Conservation (phyloP, 208 protist species). For the Trypanosoma conorhini region DNA sequence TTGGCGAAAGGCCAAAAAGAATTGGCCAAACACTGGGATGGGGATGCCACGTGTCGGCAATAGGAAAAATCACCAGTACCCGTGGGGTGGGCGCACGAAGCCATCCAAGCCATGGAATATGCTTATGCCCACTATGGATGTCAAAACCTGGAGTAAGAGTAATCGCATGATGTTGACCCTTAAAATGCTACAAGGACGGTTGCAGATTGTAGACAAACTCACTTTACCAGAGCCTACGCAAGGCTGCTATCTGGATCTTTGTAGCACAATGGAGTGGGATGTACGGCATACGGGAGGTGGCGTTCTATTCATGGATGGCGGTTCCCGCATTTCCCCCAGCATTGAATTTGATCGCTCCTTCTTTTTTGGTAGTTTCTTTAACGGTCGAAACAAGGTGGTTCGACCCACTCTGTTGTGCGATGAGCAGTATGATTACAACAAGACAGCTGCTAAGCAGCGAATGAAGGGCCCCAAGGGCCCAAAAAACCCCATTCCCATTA, state of each 20-base stretch:
- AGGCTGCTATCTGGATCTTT: conserved; percentile 77
- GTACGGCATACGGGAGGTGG: conserved; percentile 88
- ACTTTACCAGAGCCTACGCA: conserved; percentile 82
- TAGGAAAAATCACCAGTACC: conserved; percentile 76
- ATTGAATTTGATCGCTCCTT: conserved; percentile 86
- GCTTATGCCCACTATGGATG: conserved; percentile 89
- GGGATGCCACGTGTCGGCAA: conserved; percentile 87
- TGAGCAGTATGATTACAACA: conserved; percentile 89
- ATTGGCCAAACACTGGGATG: conserved; percentile 93
- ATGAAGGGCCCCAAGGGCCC: conserved; percentile 84
- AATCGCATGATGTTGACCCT: conserved; percentile 89
- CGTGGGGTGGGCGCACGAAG: conserved; percentile 76
- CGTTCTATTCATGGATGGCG: conserved; percentile 92
- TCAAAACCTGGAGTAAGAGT: conserved; percentile 85
- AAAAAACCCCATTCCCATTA: conserved; percentile 92
- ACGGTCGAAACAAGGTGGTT: conserved; percentile 90
- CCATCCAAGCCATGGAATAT: conserved; percentile 92
- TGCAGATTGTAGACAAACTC: conserved; percentile 86
- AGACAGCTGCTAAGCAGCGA: conserved; percentile 65
- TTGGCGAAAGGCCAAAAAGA: conserved; percentile 90
- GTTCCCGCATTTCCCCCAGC: conserved; percentile 84
- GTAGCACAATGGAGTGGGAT: conserved; percentile 86
- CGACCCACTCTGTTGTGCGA: conserved; percentile 86
- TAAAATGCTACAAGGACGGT: conserved; percentile 88
- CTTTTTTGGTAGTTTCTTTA: conserved; percentile 93